Evolutionary conservation across 83 land plant genomes (phyloP), one percentile per base, ranked within the genome.

Genomic region (Thuja plicata): DNA sequence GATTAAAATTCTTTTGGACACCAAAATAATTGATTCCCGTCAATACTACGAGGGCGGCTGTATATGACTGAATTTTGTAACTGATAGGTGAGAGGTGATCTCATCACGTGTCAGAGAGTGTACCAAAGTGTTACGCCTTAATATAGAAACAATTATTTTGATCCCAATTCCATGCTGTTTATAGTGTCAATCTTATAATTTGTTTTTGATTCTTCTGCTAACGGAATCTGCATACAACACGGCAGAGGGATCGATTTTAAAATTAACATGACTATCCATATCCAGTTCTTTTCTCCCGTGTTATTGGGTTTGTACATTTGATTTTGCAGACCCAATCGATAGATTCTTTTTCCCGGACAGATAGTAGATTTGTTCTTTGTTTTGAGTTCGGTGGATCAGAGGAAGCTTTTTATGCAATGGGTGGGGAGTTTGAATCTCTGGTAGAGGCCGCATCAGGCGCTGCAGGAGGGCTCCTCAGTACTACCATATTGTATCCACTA

Each of bases 381-480:
- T 66, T 24, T 27, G 73, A 8, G 10, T 66, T 66, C 3, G 45
- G n/a, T 8, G 45, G 84, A 80, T 80, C 48, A 41, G 48, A 80
- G 84, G 19, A 43, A 46, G 52, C 48, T 45, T 45, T 83, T 27
- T 46, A 46, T 48, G 85, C 85, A 83, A 83, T 83, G 91, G 54
- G 40, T 10, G 87, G 89, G 46, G 91, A 94, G 78, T 88, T 95
- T 79, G 98, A 97, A 76, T 94, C 96, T 21, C 48, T 97, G 84
- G 73, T 95, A 88, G 99, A 97, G 92, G 99, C 99, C 37, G 94
- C 97, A 9, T 95, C 99, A 7, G 99, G 98, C 37, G 99, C 98
- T 15, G 92, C 96, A 30, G 99, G 99, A 80, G 95, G 98, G 71
- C 93, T 97, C 62, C 91, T 96, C 13, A 97, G 99, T 91, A 97